Evolutionary conservation across 2,329 filamentous ascomycete species (phyloP).

Genomic region (Alternaria alternata): DNA sequence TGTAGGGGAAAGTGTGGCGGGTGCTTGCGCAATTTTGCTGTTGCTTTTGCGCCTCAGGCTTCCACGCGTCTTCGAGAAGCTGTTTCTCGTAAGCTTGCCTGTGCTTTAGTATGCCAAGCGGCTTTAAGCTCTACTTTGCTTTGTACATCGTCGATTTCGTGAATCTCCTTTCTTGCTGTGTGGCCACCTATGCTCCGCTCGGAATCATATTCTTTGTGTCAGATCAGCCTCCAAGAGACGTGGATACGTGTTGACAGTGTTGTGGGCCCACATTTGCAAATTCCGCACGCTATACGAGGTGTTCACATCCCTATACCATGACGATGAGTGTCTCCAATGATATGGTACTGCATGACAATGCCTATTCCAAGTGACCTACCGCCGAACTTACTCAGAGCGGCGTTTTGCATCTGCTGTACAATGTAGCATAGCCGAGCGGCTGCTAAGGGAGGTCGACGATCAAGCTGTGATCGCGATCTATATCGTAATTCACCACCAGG

Average conservation of each 20-base stretch:
- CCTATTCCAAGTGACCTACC: not conserved
- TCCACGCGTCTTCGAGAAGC: slow-evolving; percentile 5
- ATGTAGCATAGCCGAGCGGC: not conserved
- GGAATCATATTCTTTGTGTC: not conserved
- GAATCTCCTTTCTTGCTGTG: not conserved
- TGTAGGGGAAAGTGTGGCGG: not conserved
- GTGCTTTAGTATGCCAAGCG: not conserved
- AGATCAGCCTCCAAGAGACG: not conserved
- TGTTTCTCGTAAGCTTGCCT: not conserved
- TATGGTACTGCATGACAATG: not conserved
- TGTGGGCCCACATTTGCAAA: not conserved
- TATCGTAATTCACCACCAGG: not conserved
- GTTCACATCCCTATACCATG: not conserved
- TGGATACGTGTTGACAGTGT: not conserved
- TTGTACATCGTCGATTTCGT: not conserved
- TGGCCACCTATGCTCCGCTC: not conserved
- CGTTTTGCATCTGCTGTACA: not conserved
- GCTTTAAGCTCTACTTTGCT: not conserved
- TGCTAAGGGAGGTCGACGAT: not conserved
- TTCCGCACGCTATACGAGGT: not conserved
- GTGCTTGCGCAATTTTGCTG: not conserved
- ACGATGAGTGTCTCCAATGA: not conserved
- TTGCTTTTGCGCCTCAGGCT: slow-evolving; percentile 1
- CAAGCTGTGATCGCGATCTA: not conserved
- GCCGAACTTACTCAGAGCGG: not conserved